These are phyloP conservation scores for Wickerhamiella sergipiensis DNA, from an alignment of 805 yeast species.

Conservation along the genomic window DNA sequence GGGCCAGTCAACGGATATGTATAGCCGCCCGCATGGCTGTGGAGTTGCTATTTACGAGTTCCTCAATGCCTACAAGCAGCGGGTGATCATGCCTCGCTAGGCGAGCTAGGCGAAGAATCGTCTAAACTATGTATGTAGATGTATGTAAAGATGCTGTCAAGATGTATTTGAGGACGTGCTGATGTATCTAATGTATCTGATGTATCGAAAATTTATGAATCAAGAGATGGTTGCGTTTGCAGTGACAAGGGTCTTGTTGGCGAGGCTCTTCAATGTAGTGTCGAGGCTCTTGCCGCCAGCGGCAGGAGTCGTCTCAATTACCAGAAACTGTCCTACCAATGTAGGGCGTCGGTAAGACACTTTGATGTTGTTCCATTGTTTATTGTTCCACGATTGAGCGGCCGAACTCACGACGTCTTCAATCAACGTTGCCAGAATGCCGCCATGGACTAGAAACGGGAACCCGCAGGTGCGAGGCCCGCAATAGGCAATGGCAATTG, in stretches of 20 bases:
- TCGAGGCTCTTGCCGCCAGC: slow-evolving; percentile 23
- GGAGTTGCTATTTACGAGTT: slow-evolving; percentile 64
- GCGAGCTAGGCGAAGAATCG: too few relatives aligned
- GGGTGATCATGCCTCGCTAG: slow-evolving; percentile 13
- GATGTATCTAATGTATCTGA: too few relatives aligned
- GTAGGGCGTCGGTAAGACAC: slow-evolving; percentile 56
- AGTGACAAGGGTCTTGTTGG: slow-evolving; percentile 40
- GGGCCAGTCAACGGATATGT: slow-evolving; percentile 31
- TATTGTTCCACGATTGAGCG: slow-evolving; percentile 18
- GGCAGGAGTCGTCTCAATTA: slow-evolving; percentile 37
- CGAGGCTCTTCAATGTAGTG: slow-evolving; percentile 28
- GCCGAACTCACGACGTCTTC: slow-evolving; percentile 61
- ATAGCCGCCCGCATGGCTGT: slow-evolving; percentile 50
- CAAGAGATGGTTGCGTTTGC: slow-evolving; percentile 6
- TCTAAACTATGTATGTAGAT: too few relatives aligned
- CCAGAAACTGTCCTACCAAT: slow-evolving; percentile 60
- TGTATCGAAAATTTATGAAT: too few relatives aligned
- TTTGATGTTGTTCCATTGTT: slow-evolving; percentile 19
- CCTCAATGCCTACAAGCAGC: slow-evolving; percentile 26
- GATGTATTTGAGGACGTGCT: too few relatives aligned
- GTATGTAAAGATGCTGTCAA: too few relatives aligned
- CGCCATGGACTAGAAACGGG: slow-evolving; percentile 83
- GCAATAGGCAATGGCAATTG: slow-evolving; percentile 55
- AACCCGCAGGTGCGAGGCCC: slow-evolving; percentile 75
- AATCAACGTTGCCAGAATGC: slow-evolving; percentile 64